These are phyloP conservation scores for Monosporascus sp. DNA, from an alignment of 2,329 filamentous ascomycete species.

Conservation along the genomic window DNA sequence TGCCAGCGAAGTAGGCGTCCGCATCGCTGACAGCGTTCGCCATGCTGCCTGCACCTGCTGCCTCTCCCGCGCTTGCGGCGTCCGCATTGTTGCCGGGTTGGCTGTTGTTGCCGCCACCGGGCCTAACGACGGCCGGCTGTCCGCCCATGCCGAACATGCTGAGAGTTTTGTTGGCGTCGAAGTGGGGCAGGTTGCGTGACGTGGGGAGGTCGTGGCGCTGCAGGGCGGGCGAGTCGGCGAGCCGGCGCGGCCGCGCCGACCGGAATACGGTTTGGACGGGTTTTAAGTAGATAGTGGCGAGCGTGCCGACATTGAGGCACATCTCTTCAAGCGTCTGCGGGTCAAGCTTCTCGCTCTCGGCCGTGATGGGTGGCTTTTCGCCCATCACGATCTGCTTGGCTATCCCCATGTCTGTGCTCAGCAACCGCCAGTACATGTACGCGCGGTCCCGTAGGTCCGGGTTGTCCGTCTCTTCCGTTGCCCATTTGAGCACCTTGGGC, in stretches of 20 bases:
- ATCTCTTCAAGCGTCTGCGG: slow-evolving; percentile 90
- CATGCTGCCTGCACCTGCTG: slow-evolving; percentile 30
- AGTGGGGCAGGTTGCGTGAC: slow-evolving; percentile 40
- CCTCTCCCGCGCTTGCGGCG: slow-evolving; percentile 17
- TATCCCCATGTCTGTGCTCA: slow-evolving; percentile 84
- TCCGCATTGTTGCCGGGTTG: slow-evolving; percentile 8
- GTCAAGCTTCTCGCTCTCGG: slow-evolving; percentile 91
- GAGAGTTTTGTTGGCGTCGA: slow-evolving; percentile 55
- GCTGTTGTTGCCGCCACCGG: slow-evolving; percentile 18
- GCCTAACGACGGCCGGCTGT: slow-evolving; percentile 46
- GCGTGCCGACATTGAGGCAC: slow-evolving; percentile 90
- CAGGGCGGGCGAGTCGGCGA: slow-evolving; percentile 79
- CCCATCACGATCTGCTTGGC: slow-evolving; percentile 94
- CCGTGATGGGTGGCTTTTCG: slow-evolving; percentile 92
- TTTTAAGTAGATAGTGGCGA: slow-evolving; percentile 96
- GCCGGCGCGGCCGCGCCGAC: slow-evolving; percentile 70
- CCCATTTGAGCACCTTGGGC: slow-evolving; percentile 94
- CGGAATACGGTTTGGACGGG: slow-evolving; percentile 97
- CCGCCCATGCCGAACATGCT: slow-evolving; percentile 52
- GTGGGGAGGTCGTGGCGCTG: slow-evolving; percentile 66
- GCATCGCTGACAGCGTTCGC: slow-evolving; percentile 75
- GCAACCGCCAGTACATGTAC: slow-evolving; percentile 98
- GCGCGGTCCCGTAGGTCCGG: slow-evolving; percentile 91
- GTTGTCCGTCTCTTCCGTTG: slow-evolving; percentile 98
- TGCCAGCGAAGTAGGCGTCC: slow-evolving; percentile 80